Conservation (phyloP, 108 stramenopile genomes). For the Cyclotella sp. region DNA sequence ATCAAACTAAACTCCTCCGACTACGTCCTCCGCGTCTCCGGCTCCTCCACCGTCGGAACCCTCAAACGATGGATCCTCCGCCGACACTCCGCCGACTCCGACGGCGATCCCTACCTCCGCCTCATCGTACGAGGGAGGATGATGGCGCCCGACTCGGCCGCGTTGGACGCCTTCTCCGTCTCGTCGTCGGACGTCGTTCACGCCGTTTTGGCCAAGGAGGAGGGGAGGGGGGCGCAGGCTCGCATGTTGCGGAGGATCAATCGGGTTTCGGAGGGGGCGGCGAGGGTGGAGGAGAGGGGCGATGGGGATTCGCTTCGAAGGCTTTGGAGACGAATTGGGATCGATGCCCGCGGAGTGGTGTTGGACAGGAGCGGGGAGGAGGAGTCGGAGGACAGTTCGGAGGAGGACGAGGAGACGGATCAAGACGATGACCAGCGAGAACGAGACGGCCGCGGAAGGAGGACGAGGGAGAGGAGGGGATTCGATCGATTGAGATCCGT, state of each 20-base stretch:
- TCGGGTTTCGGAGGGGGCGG: neutral
- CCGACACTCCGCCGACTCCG: neutral
- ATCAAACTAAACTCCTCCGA: constrained; percentile 37
- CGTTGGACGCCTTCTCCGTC: constrained; percentile 56
- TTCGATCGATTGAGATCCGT: constrained; percentile 83
- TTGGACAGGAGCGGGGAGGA: constrained; percentile 27
- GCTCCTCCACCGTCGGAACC: neutral
- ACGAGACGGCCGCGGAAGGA: constrained; percentile 9
- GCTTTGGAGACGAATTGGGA: constrained; percentile 55
- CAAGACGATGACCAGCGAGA: constrained; percentile 4
- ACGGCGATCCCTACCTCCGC: constrained; percentile 60
- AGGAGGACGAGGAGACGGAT: constrained; percentile 30
- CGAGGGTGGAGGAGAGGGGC: constrained; percentile 8
- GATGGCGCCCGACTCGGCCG: constrained; percentile 71
- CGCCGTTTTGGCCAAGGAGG: constrained; percentile 68
- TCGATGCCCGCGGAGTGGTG: constrained; percentile 60
- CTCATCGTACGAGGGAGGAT: constrained; percentile 77
- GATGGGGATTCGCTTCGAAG: neutral
- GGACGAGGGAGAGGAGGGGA: constrained; percentile 57
- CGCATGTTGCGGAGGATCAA: constrained; percentile 30
- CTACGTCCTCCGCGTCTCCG: neutral
- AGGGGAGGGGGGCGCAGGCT: constrained; percentile 45
- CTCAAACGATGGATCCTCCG: constrained; percentile 33
- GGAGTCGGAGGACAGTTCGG: constrained; percentile 46
- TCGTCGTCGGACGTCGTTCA: constrained; percentile 72